phyloP scores from a whole-genome alignment of 1,284 basidiomycete genomes.

The Sutorius eximius region DNA sequence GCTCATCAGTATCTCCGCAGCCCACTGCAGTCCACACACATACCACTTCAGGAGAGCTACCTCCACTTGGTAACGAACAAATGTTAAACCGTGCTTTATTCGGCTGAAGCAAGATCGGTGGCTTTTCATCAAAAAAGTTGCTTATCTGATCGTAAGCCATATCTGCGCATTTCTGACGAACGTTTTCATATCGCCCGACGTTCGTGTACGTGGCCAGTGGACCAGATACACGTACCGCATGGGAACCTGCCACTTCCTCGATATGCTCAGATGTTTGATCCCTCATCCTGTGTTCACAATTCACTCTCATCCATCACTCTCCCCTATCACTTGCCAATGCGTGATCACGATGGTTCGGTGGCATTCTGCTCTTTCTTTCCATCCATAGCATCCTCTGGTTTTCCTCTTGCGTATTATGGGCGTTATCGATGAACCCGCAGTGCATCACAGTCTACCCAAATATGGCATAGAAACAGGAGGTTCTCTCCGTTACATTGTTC shows the following conservation, averaged over 20 bases:
- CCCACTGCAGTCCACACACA: background rate
- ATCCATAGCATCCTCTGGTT: constrained; percentile 11
- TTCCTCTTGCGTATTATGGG: constrained; percentile 14
- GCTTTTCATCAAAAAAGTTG: constrained; percentile 19
- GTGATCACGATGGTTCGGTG: constrained; percentile 4
- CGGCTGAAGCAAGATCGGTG: constrained; percentile 15
- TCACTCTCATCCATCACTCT: background rate
- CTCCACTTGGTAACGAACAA: constrained; percentile 20
- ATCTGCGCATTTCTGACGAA: constrained; percentile 22
- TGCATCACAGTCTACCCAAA: constrained; percentile 8
- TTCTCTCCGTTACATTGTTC: constrained; percentile 14
- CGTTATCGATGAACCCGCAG: constrained; percentile 19
- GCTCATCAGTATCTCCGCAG: constrained; percentile 7
- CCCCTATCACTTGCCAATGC: constrained; percentile 1
- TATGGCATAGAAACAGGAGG: constrained; percentile 22
- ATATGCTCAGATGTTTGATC: constrained; percentile 14
- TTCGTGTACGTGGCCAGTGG: constrained; percentile 13
- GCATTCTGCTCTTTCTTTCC: background rate
- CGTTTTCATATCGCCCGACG: constrained; percentile 30
- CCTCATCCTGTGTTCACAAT: constrained; percentile 5
- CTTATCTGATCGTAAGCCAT: constrained; percentile 29
- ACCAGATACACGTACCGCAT: constrained; percentile 16
- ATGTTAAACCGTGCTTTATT: constrained; percentile 15
- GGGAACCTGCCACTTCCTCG: constrained; percentile 14
- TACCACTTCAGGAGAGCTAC: constrained; percentile 16